Conservation (phyloP, 2,329 filamentous ascomycete genomes). For the Epichloe hybrida region DNA sequence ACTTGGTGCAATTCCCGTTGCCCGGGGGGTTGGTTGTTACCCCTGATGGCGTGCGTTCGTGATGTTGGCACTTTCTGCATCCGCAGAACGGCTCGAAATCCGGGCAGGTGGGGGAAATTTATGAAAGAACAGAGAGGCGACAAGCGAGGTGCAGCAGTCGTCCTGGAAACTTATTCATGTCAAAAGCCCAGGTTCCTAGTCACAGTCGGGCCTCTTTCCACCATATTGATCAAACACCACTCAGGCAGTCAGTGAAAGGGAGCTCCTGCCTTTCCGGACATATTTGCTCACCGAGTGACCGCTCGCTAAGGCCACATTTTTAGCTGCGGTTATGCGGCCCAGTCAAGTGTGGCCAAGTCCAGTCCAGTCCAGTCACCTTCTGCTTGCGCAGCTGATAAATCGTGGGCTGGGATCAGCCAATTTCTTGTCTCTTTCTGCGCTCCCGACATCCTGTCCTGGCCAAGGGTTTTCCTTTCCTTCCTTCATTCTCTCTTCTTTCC, state of each 20-base stretch:
- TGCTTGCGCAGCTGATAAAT: slow-evolving; percentile 17
- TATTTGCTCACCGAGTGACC: background rate
- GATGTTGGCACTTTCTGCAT: background rate
- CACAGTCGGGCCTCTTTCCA: background rate
- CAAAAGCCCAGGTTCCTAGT: background rate
- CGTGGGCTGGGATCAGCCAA: slow-evolving; percentile 9
- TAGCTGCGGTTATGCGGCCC: background rate
- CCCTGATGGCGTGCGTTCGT: background rate
- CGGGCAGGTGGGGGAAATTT: background rate
- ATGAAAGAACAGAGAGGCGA: background rate
- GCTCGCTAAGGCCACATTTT: background rate
- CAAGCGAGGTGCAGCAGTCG: background rate
- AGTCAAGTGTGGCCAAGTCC: slow-evolving; percentile 1
- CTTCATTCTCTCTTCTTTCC: background rate
- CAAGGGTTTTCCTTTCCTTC: background rate
- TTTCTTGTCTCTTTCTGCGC: background rate
- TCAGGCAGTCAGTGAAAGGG: background rate
- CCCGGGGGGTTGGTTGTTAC: background rate
- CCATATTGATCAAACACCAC: background rate
- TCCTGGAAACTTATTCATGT: background rate
- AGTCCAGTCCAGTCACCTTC: slow-evolving; percentile 3
- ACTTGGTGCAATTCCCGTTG: background rate
- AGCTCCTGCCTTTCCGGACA: background rate
- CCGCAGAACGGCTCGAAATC: background rate
- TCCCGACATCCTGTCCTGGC: background rate